phyloP scores from a whole-genome alignment of 2,329 filamentous ascomycete species.

The Apiospora rasikravindrae region DNA sequence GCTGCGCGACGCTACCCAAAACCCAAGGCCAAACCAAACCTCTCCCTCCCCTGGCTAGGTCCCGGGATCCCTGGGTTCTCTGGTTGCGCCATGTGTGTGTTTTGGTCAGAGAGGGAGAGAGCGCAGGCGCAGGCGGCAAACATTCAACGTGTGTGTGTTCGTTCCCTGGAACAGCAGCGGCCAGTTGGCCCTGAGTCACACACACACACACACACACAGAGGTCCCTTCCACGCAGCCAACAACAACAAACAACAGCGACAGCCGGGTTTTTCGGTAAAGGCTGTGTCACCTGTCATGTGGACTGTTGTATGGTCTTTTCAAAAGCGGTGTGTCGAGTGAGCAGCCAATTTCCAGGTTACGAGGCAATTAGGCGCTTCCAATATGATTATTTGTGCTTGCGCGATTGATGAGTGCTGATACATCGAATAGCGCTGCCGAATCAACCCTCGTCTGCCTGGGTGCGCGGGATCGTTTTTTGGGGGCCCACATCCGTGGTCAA shows the following conservation, averaged over 20 bases:
- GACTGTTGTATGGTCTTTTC: neutral
- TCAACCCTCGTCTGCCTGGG: neutral
- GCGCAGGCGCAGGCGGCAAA: neutral
- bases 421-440: neutral
- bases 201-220: neutral
- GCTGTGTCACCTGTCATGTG: neutral
- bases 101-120: slow-evolving; percentile 3
- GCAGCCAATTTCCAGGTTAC: slow-evolving; percentile 1
- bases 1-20: neutral
- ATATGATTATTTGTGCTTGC: neutral
- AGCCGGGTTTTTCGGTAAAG: neutral
- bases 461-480: neutral
- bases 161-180: neutral
- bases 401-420: neutral
- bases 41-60: neutral
- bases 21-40: neutral
- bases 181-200: neutral
- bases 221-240: neutral
- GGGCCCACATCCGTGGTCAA: neutral
- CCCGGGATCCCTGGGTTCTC: neutral
- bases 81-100: neutral
- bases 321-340: neutral
- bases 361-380: neutral
- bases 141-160: neutral
- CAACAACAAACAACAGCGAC: neutral